Evolutionary conservation across 495 filamentous ascomycete species (phyloP).

Genomic region (Neurospora hispaniola): DNA sequence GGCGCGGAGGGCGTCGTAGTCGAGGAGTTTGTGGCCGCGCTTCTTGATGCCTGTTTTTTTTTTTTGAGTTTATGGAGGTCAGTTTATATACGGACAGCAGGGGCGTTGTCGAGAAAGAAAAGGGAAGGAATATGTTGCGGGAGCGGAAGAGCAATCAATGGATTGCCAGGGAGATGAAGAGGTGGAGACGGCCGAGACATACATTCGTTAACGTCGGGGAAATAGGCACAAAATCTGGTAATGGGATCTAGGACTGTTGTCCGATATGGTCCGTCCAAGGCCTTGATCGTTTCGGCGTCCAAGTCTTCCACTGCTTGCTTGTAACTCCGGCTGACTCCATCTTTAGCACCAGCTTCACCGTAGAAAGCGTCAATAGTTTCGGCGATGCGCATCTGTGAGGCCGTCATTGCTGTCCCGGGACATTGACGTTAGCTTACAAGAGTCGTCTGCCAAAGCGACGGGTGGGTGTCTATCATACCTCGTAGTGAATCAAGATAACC

Average conservation of each 20-base stretch:
- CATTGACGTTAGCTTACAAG: conserved; percentile 1
- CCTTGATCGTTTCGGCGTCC: conserved; percentile 96
- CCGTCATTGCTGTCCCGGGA: conserved; percentile 71
- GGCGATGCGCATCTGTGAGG: conserved; percentile 97
- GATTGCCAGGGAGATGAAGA: neutral
- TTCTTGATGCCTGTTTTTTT: conserved; percentile 72
- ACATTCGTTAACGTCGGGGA: conserved; percentile 98
- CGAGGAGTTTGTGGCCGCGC: conserved; percentile 91
- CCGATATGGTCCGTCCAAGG: conserved; percentile 91
- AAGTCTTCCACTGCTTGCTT: conserved; percentile 97
- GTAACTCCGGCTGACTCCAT: conserved; percentile 90
- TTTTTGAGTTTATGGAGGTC: neutral
- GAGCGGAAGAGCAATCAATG: neutral
- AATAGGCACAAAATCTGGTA: conserved; percentile 90
- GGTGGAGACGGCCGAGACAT: conserved; percentile 15
- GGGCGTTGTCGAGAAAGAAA: neutral
- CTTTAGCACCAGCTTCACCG: conserved; percentile 85
- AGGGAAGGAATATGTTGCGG: neutral
- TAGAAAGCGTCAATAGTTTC: conserved; percentile 99
- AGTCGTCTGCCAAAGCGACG: neutral
- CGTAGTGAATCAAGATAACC: conserved; percentile 92
- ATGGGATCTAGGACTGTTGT: conserved; percentile 94
- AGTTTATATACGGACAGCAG: conserved; percentile 1
- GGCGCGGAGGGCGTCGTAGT: conserved; percentile 91
- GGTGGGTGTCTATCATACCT: conserved; percentile 40